A percentile compares a stretch with the other conserved stretches of the same genome.
These are phyloP conservation scores for Schoenoplectus triqueter DNA, from an alignment of 202 grass and related monocot genomes.

Conservation along the genomic window DNA sequence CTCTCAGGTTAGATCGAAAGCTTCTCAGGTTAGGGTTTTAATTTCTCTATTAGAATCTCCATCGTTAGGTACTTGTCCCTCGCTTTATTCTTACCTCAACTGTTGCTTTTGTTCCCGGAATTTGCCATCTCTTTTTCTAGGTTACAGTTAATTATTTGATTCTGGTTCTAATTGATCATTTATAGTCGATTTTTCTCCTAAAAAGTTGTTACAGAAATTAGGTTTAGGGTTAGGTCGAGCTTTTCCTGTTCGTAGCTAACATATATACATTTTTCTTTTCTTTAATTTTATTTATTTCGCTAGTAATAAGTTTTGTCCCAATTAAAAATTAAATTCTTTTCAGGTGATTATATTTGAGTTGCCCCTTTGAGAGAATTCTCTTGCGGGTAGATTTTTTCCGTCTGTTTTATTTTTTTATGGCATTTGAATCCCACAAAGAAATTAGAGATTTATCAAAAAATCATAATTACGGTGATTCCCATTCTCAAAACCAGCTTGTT, in stretches of 20 bases:
- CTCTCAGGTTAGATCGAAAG: no score
- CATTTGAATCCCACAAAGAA: slow-evolving; percentile 65
- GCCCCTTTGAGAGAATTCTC: slow-evolving; percentile 29
- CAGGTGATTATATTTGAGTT: slow-evolving; percentile 38
- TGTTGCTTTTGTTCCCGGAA: slow-evolving; percentile 7
- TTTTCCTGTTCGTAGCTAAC: slow-evolving; percentile 14
- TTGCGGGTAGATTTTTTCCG: slow-evolving; percentile 31
- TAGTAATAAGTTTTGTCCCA: slow-evolving; percentile 19
- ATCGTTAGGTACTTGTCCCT: no score
- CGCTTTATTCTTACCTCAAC: not conserved
- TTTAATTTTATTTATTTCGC: slow-evolving; percentile 20
- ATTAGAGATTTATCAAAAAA: slow-evolving; percentile 53
- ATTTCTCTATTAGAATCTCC: no score
- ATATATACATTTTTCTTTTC: not conserved
- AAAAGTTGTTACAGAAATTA: not conserved
- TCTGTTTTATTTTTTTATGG: slow-evolving; percentile 69
- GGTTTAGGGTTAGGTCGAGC: slow-evolving; percentile 28
- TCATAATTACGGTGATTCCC: slow-evolving; percentile 23
- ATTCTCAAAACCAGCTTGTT: slow-evolving; percentile 40
- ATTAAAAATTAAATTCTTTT: slow-evolving; percentile 20
- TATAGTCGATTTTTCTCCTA: not conserved
- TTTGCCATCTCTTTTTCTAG: slow-evolving; percentile 2
- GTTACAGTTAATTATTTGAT: not conserved
- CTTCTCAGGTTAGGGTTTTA: no score
- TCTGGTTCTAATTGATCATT: slow-evolving; percentile 25